Evolutionary conservation across 345 rosid species (phyloP).

Genomic region (Brassica juncea): DNA sequence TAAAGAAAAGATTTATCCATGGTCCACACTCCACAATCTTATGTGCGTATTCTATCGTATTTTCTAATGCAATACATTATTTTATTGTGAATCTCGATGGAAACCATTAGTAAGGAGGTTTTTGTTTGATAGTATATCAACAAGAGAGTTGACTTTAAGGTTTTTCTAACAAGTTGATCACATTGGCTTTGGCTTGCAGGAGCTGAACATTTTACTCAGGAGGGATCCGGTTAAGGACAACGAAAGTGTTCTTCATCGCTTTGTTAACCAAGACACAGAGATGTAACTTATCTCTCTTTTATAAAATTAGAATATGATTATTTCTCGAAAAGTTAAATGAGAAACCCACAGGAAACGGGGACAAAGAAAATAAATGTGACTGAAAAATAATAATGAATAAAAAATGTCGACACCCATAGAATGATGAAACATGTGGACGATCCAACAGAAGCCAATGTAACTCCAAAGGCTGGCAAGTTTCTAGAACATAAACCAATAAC

Average conservation of each 20-base stretch:
- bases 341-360: background rate
- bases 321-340: background rate
- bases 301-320: background rate
- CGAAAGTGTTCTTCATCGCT: background rate
- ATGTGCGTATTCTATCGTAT: background rate
- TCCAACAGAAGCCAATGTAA: conserved; percentile 28
- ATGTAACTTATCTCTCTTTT: background rate
- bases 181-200: conserved; percentile 43
- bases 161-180: conserved; percentile 43
- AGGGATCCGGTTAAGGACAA: conserved; percentile 45
- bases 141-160: conserved; percentile 13
- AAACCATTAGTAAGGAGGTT: background rate
- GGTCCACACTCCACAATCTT: background rate
- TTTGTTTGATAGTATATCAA: background rate
- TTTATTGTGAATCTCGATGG: background rate
- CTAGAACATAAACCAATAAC: background rate
- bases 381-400: background rate
- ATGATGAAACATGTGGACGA: conserved; percentile 33
- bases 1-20: background rate
- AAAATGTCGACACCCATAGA: conserved; percentile 22
- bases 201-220: conserved; percentile 39
- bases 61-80: background rate
- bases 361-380: background rate
- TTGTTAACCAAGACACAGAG: background rate
- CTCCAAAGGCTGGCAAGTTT: conserved; percentile 25